These are phyloP conservation scores for Brasilioporus rufonigricans DNA, from an alignment of 768 basidiomycete genomes.

Conservation along the genomic window DNA sequence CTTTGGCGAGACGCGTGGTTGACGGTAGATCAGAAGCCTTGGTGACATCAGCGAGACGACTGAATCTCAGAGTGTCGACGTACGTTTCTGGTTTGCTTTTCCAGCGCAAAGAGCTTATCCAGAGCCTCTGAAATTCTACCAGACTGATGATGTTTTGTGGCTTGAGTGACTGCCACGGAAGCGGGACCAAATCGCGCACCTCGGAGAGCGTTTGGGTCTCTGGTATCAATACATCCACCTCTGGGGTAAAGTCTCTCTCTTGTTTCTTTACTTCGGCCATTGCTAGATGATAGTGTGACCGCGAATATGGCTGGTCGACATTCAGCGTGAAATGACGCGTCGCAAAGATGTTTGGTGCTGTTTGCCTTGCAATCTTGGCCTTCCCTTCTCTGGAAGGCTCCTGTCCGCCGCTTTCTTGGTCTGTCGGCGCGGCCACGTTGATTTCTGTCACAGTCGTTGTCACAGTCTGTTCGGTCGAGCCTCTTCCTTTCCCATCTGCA, in stretches of 20 bases:
- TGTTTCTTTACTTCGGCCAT: conserved; percentile 85
- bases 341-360: conserved; percentile 49
- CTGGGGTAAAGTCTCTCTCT: conserved; percentile 82
- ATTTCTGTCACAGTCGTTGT: background rate
- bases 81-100: conserved; percentile 97
- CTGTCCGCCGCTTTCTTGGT: conserved; percentile 16
- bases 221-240: conserved; percentile 75
- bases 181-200: conserved; percentile 42
- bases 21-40: conserved; percentile 92
- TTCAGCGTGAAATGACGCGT: conserved; percentile 54
- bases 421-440: too few relatives aligned
- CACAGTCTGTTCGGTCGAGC: conserved; percentile 30
- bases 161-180: conserved; percentile 7
- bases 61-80: conserved; percentile 19
- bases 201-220: conserved; percentile 66
- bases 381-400: conserved; percentile 21
- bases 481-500: conserved; percentile 28
- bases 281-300: conserved; percentile 40
- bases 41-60: background rate
- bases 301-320: conserved; percentile 38
- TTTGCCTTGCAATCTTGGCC: conserved; percentile 21
- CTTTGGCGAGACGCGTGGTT: conserved; percentile 82
- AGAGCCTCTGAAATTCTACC: conserved; percentile 83
- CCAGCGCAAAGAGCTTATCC: conserved; percentile 84
- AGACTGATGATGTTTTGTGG: conserved; percentile 48